Base-by-base conservation (phyloP, 495 filamentous ascomycete species). In the Astrothelium subdiscretum region DNA sequence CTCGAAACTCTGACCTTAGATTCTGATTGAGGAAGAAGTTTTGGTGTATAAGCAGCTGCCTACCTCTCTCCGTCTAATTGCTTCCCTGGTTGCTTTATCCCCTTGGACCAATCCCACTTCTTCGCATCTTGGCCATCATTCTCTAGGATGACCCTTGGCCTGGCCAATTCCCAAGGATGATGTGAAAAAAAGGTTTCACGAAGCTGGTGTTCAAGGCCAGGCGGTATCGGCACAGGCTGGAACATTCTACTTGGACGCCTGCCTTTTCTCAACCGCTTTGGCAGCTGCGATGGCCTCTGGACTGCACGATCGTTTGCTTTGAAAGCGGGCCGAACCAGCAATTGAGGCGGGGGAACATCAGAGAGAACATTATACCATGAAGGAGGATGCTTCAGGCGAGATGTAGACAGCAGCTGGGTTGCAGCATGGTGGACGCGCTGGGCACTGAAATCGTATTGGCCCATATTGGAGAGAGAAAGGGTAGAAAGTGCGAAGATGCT, bases 101-200 rank as follows among this genome's bases (percentile, higher is more conserved):
- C 48, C 24, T 29, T 54, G 3, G 48, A 87, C 88, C 94, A 98
- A 73, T 97, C 81, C 62, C 83, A 84, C 57, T 75, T 77, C 66
- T 83, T 78, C 40, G 77, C 80, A 72, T 98, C 94, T 70, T 84
- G 87, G 29, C 94, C 94, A 69, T 92, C 85, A 68, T 84, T 80
- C 75, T 98, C 94, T 13, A 96, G 76, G 29, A 98, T 73, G 64
- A 96, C 80, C 66, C 86, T 80, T 59, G 94, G 94, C 65, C 94
- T 81, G 31, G 95, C 94, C 69, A 98, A 78, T 72, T 98, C 94
- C 94, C 94, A 98, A 3, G 94, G 94, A 75, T 98, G 94, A 73
- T 98, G 92, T 63, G 79, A 80, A 77, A 87, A 97, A 77, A 97
- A 98, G 31, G 87, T 77, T 61, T 69, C 77, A 58, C 94, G 86